Conservation (phyloP, 441 rosid genomes). For the Euphorbia corollata region DNA sequence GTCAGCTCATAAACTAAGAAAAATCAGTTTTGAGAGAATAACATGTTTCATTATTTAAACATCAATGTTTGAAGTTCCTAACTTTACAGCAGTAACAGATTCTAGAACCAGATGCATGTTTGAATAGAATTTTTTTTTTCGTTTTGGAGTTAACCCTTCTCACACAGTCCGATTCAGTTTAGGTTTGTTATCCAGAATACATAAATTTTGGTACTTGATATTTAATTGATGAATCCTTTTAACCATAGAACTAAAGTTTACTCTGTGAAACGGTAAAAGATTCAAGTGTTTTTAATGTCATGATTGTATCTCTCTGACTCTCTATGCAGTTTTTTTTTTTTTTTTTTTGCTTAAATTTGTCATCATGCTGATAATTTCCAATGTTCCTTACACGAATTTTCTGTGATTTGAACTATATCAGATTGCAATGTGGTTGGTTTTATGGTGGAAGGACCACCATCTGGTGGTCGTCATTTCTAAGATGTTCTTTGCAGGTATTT, state of each 20-base stretch:
- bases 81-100: not conserved
- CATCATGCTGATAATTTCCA: not conserved
- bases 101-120: not conserved
- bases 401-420: constrained; percentile 27
- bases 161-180: not conserved
- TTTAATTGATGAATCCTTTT: not conserved
- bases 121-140: not conserved
- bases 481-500: constrained; percentile 77
- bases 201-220: not conserved
- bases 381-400: not conserved
- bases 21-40: not conserved
- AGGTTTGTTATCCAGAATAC: not conserved
- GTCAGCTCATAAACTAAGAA: not conserved
- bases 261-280: not conserved
- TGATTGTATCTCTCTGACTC: not conserved
- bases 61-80: not conserved
- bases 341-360: not conserved
- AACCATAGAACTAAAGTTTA: not conserved
- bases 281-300: constrained; percentile 1
- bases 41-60: not conserved
- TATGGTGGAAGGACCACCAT: constrained; percentile 75
- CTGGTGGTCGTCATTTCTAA: constrained; percentile 52
- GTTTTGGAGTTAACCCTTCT: not conserved
- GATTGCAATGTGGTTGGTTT: constrained; percentile 71
- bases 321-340: not conserved